phyloP scores from a whole-genome alignment of 257 asterid species.

The Solanum pinnatisectum region DNA sequence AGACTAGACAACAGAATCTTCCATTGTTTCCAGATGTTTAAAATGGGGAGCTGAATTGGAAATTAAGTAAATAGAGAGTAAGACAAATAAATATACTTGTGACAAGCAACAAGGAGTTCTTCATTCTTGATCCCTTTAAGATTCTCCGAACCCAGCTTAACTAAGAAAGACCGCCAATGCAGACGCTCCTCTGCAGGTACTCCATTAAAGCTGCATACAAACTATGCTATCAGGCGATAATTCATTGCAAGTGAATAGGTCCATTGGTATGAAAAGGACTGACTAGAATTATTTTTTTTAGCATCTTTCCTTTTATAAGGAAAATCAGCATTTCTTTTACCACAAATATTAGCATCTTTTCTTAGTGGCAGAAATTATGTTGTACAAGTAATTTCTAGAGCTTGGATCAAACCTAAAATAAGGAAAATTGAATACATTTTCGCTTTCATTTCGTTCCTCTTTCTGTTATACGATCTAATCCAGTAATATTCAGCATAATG shows the following conservation, averaged over 20 bases:
- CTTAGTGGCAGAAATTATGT: background rate
- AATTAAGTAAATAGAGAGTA: background rate
- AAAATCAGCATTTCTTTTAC: background rate
- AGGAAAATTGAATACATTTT: background rate
- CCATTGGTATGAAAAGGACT: background rate
- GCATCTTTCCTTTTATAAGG: background rate
- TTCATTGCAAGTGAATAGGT: background rate
- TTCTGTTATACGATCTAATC: background rate
- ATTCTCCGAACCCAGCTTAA: constrained; percentile 88
- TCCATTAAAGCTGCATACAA: constrained; percentile 63
- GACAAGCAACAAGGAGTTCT: constrained; percentile 89
- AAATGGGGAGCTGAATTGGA: background rate
- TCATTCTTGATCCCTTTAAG: constrained; percentile 85
- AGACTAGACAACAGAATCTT: background rate
- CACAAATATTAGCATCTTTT: background rate
- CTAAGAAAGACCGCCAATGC: constrained; percentile 93
- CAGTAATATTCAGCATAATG: background rate
- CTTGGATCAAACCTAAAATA: background rate
- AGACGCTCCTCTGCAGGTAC: constrained; percentile 94
- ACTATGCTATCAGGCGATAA: background rate
- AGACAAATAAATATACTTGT: constrained; percentile 13
- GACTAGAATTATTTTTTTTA: background rate
- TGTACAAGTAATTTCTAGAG: background rate
- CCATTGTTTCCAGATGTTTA: background rate
- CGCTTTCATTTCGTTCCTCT: background rate